Conservation (phyloP, 352 stramenopile species). For the Phytophthora macrochlamydospora region DNA sequence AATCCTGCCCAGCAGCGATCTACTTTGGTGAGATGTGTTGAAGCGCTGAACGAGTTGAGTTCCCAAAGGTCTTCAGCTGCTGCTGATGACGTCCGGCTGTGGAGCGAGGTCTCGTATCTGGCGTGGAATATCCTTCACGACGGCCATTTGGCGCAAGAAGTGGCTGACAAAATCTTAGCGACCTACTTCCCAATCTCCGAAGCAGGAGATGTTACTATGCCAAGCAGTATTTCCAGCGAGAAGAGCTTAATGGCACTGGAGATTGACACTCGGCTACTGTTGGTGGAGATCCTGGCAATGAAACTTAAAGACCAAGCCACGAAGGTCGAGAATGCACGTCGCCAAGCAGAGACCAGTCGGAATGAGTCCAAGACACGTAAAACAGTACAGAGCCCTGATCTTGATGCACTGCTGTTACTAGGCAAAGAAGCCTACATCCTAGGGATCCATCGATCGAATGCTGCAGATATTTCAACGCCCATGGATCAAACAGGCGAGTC, state of each 20-base stretch:
- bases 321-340: conserved; percentile 15
- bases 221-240: conserved; percentile 32
- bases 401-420: conserved; percentile 24
- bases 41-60: conserved; percentile 22
- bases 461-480: conserved; percentile 3
- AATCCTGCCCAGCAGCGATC: conserved; percentile 40
- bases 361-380: conserved; percentile 3
- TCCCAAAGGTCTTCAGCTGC: conserved; percentile 3
- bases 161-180: conserved; percentile 37
- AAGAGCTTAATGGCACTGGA: conserved; percentile 63
- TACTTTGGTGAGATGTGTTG: conserved; percentile 29
- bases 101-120: conserved; percentile 50
- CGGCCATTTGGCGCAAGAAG: conserved; percentile 23
- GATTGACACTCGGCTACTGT: conserved; percentile 50
- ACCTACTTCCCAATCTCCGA: conserved; percentile 41
- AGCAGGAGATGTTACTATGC: conserved; percentile 6
- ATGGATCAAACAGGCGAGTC: conserved; percentile 2
- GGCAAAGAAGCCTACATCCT: conserved; percentile 37
- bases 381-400: conserved; percentile 17
- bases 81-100: conserved; percentile 38
- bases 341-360: conserved; percentile 8
- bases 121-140: conserved; percentile 56
- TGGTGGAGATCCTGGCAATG: conserved; percentile 54
- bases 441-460: conserved; percentile 33
- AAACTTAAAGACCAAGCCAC: conserved; percentile 39